Evolutionary conservation across 225 moss, liverwort and hornwort species (phyloP), one percentile per base, ranked within the genome.

Genomic region (Ulota crispa): DNA sequence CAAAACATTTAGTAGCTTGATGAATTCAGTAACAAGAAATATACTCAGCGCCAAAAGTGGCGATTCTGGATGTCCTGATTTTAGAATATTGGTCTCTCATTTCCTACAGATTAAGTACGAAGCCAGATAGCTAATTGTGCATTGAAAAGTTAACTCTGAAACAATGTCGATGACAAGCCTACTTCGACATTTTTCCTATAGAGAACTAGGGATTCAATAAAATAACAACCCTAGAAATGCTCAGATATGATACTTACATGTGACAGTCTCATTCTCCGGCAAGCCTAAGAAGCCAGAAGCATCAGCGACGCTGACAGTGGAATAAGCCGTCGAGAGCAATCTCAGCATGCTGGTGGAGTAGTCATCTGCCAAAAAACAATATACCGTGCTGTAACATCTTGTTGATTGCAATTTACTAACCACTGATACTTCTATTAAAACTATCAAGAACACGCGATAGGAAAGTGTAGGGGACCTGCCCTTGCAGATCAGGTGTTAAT

Each of bases 251-350:
- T 45, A 89, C 93, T 97, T 80, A 97, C 97, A 99, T 64, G 92
- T 87, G 11, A 94, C 88, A 71, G 91, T 82, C 60, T 94, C 95
- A 76, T 91, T 92, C 84, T 99, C 95, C 72, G 94, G 88, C 85
- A 96, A 91, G 41, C 98, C 98, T 77, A 99, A 83, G 82, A 91
- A 95, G 65, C 90, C 91, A 56, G 95, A 93, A 31, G 95, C 95
- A 87, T 99, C 98, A 42, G 83, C 75, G 23, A 95, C 92, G 86
- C 94, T 92, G 61, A 99, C 93, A 24, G 98, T 99, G 28, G 95
- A 93, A 80, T 99, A 99, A 36, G 98, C 95, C 37, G 92, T 94
- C 65, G 94, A 92, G 41, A 99, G 92, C 75, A 99, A 87, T 83
- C 87, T 92, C 85, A 95, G 89, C 80, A 96, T 94, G 27, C 92